phyloP scores from a whole-genome alignment of 768 basidiomycete species.

The Russula foetens region DNA sequence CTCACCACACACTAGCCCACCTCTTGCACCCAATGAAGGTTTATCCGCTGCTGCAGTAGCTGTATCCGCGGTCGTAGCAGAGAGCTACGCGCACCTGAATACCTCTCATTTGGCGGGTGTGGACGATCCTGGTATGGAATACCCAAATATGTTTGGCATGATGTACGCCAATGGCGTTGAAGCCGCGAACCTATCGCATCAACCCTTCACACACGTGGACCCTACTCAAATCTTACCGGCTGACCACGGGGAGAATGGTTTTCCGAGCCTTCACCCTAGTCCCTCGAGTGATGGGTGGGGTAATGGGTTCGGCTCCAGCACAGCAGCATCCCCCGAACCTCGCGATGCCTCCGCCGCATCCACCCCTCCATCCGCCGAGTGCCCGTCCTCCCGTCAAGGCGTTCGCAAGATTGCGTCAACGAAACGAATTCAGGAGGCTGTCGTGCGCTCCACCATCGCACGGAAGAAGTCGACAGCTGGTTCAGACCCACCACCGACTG shows the following conservation, averaged over 20 bases:
- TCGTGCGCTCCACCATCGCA: conserved; percentile 23
- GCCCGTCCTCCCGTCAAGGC: conserved; percentile 29
- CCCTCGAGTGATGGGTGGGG: conserved; percentile 75
- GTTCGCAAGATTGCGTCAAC: conserved; percentile 58
- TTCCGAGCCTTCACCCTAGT: conserved; percentile 56
- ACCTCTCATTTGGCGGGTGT: conserved; percentile 42
- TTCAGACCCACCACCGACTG: background rate
- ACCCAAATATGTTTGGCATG: conserved; percentile 57
- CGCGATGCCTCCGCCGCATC: conserved; percentile 62
- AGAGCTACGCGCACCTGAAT: conserved; percentile 61
- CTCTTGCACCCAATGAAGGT: conserved; percentile 35
- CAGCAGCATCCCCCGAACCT: conserved; percentile 69
- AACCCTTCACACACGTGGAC: conserved; percentile 75
- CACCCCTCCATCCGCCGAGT: conserved; percentile 62
- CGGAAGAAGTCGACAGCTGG: conserved; percentile 41
- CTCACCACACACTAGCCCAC: conserved; percentile 30
- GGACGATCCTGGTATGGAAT: conserved; percentile 55
- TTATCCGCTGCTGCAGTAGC: conserved; percentile 58
- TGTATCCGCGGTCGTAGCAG: conserved; percentile 62
- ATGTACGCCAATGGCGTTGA: conserved; percentile 49
- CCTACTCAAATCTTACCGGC: conserved; percentile 77
- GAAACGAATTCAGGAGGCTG: conserved; percentile 49
- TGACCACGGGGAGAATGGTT: conserved; percentile 34
- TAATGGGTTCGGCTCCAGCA: conserved; percentile 57
- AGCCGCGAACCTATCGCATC: conserved; percentile 29